Conservation (phyloP, 164 flowering plant species). For the Liquidambar formosana region DNA sequence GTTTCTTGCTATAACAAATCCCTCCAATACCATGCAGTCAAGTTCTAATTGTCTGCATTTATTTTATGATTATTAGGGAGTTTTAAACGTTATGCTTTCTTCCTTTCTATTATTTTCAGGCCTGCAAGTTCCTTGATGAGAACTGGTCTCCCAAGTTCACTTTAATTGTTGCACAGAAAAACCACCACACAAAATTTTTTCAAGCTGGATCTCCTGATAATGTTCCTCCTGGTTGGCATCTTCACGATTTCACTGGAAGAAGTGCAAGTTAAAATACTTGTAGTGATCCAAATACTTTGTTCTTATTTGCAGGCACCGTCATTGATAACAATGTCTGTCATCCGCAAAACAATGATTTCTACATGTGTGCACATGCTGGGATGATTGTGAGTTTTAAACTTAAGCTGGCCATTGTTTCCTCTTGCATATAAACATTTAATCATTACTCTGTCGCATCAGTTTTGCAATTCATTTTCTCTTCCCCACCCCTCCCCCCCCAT, state of each 20-base stretch:
- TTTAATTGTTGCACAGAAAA: slow-evolving; percentile 40
- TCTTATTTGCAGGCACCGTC: slow-evolving; percentile 31
- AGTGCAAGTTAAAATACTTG: neutral
- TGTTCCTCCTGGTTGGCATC: slow-evolving; percentile 39
- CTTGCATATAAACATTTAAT: no score
- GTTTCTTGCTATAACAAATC: slow-evolving; percentile 9
- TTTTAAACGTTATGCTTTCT: no score
- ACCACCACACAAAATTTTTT: slow-evolving; percentile 47
- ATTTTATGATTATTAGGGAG: no score
- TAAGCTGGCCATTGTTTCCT: neutral
- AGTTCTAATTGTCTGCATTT: no score
- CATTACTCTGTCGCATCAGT: no score
- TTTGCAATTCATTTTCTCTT: no score
- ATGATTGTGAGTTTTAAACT: slow-evolving; percentile 39
- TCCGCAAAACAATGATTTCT: slow-evolving; percentile 47
- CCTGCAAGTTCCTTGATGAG: slow-evolving; percentile 42
- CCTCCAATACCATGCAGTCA: no score
- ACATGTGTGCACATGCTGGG: slow-evolving; percentile 53
- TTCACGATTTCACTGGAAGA: no score
- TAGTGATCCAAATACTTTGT: neutral
- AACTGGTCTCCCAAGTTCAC: slow-evolving; percentile 37
- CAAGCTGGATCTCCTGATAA: slow-evolving; percentile 40
- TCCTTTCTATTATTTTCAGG: slow-evolving; percentile 18
- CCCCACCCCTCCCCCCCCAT: no score
- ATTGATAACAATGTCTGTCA: slow-evolving; percentile 45